Evolutionary conservation across 2,329 filamentous ascomycete species (phyloP), one percentile per base, ranked within the genome.

Genomic region (Penicillium crustosum): DNA sequence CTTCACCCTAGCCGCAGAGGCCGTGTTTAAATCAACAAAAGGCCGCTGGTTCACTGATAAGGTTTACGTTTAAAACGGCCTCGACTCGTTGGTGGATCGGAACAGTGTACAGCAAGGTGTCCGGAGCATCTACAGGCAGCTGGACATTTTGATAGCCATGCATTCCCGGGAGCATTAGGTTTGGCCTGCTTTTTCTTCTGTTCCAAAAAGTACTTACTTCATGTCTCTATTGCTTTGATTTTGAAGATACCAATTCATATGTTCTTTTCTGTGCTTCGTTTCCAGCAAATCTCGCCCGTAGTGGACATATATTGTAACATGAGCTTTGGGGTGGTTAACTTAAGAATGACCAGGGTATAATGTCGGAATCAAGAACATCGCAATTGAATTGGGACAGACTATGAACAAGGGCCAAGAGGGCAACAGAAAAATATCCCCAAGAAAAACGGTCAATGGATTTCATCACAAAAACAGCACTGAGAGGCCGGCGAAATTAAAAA

Each of bases 1-100:
- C 67, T 80, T 36, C 78, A 80, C 64, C 78, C 78, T 13, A 80
- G 77, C 66, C 74, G 78, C n/a, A 70, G 76, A 58, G 67, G 64
- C 21, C 69, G 69, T 45, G 71, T 79, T 66, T 63, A 62, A 53
- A 36, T 21, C 47, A 17, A 23, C n/a, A 8, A 6, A 17, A 52
- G 3, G 12, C n/a, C n/a, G n/a, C 23, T 38, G 23, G 4, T 21
- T 38, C 39, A 7, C 38, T 45, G 7, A 4, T 13, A 31, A 31
- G 27, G 36, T 21, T n/a, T 33, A 39, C 9, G 39, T 57, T 57
- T 4, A 4, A 27, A 27, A 39, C 6, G 3, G 31, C n/a, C 17
- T 36, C 27, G 2, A n/a, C 19, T 47, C 17, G 33, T 31, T 41
- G 21, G 4, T n/a, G 27, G 49, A 38, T 44, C 42, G 29, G 36